A percentile compares a stretch with the other conserved stretches of the same genome.
phyloP scores from a whole-genome alignment of 1,284 basidiomycete genomes.

The Leccinum huronense region DNA sequence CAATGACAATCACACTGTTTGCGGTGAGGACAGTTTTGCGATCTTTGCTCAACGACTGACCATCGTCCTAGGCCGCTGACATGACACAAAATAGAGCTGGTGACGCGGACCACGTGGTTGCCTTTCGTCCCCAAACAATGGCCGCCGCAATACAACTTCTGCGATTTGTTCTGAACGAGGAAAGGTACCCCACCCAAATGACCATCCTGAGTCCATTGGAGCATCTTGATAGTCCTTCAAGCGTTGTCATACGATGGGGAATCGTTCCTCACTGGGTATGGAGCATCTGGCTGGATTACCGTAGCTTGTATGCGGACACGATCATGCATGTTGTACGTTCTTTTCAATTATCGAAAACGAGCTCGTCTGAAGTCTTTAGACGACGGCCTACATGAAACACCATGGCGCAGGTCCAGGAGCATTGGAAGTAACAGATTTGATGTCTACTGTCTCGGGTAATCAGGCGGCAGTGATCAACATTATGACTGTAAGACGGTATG shows the following conservation, averaged over 20 bases:
- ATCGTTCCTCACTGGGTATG: conserved; percentile 59
- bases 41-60: background rate
- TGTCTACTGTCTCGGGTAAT: conserved; percentile 1
- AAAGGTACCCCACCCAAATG: conserved; percentile 14
- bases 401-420: background rate
- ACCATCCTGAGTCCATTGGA: conserved; percentile 28
- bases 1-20: conserved; percentile 56
- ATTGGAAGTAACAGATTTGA: conserved; percentile 8
- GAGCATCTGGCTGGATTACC: conserved; percentile 57
- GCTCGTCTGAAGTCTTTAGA: conserved; percentile 38
- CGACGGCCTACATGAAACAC: conserved; percentile 49
- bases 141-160: conserved; percentile 47
- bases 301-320: conserved; percentile 47
- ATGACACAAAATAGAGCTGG: conserved; percentile 7
- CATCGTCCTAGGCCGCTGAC: conserved; percentile 25
- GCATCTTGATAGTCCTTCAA: conserved; percentile 44
- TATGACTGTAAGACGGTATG: conserved; percentile 24
- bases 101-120: background rate
- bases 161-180: conserved; percentile 38
- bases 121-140: conserved; percentile 49
- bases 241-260: conserved; percentile 54
- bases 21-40: conserved; percentile 41
- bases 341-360: background rate
- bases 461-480: conserved; percentile 21
- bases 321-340: conserved; percentile 49